These are phyloP conservation scores for Anthoceros angustus DNA, from an alignment of 225 moss, liverwort and hornwort genomes.

Conservation along the genomic window DNA sequence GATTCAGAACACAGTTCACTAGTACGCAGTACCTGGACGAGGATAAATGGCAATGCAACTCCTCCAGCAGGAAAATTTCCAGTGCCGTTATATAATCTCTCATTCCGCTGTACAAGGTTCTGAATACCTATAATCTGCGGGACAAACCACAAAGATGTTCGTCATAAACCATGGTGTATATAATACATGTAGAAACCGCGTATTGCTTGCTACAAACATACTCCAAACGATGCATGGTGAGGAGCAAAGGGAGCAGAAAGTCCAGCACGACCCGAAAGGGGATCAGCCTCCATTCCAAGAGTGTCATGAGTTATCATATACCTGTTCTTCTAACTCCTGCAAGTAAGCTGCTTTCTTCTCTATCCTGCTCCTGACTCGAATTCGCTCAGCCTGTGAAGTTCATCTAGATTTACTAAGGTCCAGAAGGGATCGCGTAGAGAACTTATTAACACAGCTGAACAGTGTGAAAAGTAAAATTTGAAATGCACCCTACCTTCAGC, in stretches of 20 bases:
- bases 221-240: no score
- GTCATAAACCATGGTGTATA: no score
- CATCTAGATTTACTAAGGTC: neutral
- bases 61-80: slow-evolving; percentile 77
- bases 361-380: slow-evolving; percentile 55
- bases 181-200: no score
- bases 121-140: slow-evolving; percentile 63
- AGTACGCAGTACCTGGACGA: slow-evolving; percentile 49
- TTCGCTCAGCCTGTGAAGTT: slow-evolving; percentile 53
- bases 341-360: slow-evolving; percentile 81
- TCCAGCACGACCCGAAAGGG: neutral
- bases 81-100: slow-evolving; percentile 60
- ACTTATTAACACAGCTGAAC: neutral
- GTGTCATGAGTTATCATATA: slow-evolving; percentile 1
- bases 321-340: slow-evolving; percentile 92
- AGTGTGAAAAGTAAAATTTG: neutral
- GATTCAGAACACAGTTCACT: neutral
- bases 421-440: neutral
- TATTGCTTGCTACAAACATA: no score
- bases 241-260: no score
- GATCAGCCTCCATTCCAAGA: neutral
- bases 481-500: slow-evolving; percentile 48
- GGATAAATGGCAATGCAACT: slow-evolving; percentile 92
- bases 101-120: slow-evolving; percentile 79
- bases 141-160: no score